Evolutionary conservation across 75 land plant species (phyloP), one percentile per base, ranked within the genome.

Genomic region (Pinus tabuliformis): DNA sequence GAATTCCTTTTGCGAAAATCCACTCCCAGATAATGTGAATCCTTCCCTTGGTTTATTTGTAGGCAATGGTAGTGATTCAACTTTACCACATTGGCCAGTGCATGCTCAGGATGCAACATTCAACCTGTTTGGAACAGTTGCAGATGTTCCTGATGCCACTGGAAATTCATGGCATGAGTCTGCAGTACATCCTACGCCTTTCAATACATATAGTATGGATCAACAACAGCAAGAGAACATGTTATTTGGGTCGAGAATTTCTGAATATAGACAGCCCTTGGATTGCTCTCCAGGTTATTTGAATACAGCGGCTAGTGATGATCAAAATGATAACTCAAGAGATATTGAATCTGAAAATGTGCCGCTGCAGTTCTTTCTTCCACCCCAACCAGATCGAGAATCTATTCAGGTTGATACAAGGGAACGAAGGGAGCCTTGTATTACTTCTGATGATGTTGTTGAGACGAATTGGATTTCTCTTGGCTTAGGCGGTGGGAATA

Each of bases 311-410:
- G 78, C 83, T 26, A 79, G 63, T 58, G 59, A 70, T 57, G 84
- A 77, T 75, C 54, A 49, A 49, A 83, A 84, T 17, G 90, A 92
- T 64, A 85, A 90, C 81, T 83, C 88, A 3, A 66, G 84, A 71
- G 74, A 83, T 49, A 86, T 82, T 84, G 84, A 73, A 71, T 81
- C 86, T 39, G 78, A 83, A 64, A 93, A 93, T 63, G 90, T 92
- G 2, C 75, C 90, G 17, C 85, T 94, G 78, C 92, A 86, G 65
- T 85, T 91, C 28, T 93, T 95, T 80, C 91, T 95, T 75, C 97
- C 97, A 20, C 84, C 89, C 60, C 80, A 83, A 26, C 94, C 97
- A 14, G 86, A 86, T 33, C 86, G 84, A 52, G 81, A 77, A 18
- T 76, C 85, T 45, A 36, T 56, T 45, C 87, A 82, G 75, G 28